These are phyloP conservation scores for Amanita thiersii DNA, from an alignment of 768 basidiomycete genomes.

Conservation along the genomic window DNA sequence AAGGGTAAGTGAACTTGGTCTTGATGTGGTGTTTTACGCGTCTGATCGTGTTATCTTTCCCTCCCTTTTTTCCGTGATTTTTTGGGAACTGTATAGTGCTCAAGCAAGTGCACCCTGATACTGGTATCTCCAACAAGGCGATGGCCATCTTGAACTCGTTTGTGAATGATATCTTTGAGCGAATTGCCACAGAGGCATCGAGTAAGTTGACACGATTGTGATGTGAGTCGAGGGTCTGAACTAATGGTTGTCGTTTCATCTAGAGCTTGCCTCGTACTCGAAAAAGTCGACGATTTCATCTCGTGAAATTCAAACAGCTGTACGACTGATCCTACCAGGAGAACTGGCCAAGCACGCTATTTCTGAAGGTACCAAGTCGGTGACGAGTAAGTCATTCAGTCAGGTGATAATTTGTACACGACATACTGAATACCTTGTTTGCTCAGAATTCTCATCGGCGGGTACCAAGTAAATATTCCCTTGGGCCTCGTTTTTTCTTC, in stretches of 20 bases:
- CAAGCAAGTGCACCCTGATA: constrained; percentile 97
- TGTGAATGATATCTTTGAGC: constrained; percentile 92
- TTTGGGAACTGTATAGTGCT: too few species aligned
- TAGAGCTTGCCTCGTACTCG: constrained; percentile 94
- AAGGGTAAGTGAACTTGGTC: constrained; percentile 44
- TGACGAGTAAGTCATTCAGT: constrained; percentile 35
- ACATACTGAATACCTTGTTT: constrained; percentile 9
- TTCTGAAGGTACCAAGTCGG: constrained; percentile 75
- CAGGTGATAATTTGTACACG: not conserved
- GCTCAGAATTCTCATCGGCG: constrained; percentile 55
- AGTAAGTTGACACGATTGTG: constrained; percentile 36
- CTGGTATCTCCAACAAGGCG: constrained; percentile 97
- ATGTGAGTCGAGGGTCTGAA: not conserved
- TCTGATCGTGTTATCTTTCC: not conserved
- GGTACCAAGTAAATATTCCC: constrained; percentile 39
- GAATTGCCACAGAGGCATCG: constrained; percentile 84
- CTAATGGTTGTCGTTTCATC: constrained; percentile 7
- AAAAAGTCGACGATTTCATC: constrained; percentile 99
- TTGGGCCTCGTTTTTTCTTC: constrained; percentile 8
- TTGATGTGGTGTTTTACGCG: not conserved
- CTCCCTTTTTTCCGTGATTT: too few species aligned
- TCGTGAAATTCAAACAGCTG: constrained; percentile 95
- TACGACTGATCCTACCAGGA: constrained; percentile 92
- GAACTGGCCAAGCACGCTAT: constrained; percentile 99
- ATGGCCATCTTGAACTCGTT: constrained; percentile 91